phyloP scores from a whole-genome alignment of 2,329 filamentous ascomycete genomes.

The Zarea fungicola region DNA sequence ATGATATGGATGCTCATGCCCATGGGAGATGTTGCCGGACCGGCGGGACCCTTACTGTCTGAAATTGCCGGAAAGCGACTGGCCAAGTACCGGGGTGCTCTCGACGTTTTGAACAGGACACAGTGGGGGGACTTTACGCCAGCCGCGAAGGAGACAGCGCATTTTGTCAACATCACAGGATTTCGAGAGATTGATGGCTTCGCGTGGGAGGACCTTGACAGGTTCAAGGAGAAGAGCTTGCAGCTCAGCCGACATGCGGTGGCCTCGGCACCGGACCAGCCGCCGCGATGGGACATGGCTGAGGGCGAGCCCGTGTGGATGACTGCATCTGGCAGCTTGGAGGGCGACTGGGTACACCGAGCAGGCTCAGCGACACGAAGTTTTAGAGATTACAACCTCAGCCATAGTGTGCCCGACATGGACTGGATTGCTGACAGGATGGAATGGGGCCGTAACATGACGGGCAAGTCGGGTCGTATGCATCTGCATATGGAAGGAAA shows the following conservation, averaged over 20 bases:
- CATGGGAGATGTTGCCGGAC: slow-evolving; percentile 29
- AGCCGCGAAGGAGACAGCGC: slow-evolving; percentile 23
- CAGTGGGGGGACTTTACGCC: slow-evolving; percentile 58
- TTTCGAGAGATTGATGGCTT: slow-evolving; percentile 69
- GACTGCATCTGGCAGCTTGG: slow-evolving; percentile 71
- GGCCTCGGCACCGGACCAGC: slow-evolving; percentile 22
- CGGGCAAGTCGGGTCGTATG: slow-evolving; percentile 64
- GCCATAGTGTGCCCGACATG: slow-evolving; percentile 57
- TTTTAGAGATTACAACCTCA: slow-evolving; percentile 56
- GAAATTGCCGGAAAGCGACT: slow-evolving; percentile 41
- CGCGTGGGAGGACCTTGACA: slow-evolving; percentile 68
- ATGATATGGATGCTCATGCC: slow-evolving; percentile 34
- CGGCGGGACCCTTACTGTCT: slow-evolving; percentile 27
- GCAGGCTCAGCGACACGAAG: slow-evolving; percentile 41
- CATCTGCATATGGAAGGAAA: slow-evolving; percentile 60
- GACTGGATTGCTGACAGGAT: slow-evolving; percentile 56
- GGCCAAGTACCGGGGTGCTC: slow-evolving; percentile 46
- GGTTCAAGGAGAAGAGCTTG: slow-evolving; percentile 60
- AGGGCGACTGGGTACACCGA: slow-evolving; percentile 68
- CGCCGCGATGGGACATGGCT: slow-evolving; percentile 30
- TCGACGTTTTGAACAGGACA: slow-evolving; percentile 49
- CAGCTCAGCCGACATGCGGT: slow-evolving; percentile 53
- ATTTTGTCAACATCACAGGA: slow-evolving; percentile 69
- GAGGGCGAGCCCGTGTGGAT: slow-evolving; percentile 55
- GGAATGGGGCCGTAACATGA: slow-evolving; percentile 76